phyloP scores from a whole-genome alignment of 495 filamentous ascomycete genomes.

The Aeminium ludgeri region DNA sequence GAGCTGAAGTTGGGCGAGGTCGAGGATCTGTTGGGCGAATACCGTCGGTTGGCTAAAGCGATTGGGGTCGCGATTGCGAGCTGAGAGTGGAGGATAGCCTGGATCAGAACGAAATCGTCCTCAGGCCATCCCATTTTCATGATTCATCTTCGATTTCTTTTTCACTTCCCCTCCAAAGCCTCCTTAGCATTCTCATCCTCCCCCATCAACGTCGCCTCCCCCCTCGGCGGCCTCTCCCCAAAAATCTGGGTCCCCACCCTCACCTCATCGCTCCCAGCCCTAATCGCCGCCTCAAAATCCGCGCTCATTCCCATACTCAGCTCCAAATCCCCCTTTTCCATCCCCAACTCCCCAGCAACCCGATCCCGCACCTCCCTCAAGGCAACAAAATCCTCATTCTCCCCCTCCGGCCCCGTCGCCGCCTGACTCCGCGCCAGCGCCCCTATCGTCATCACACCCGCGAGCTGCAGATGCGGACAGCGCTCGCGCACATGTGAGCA shows the following conservation, averaged over 20 bases:
- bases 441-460: conserved; percentile 93
- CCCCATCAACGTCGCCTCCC: conserved; percentile 44
- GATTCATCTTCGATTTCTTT: too few relatives aligned
- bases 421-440: conserved; percentile 62
- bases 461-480: conserved; percentile 56
- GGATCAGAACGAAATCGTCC: background rate
- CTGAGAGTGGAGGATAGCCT: too few relatives aligned
- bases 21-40: conserved; percentile 66
- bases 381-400: conserved; percentile 77
- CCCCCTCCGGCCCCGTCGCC: conserved; percentile 46
- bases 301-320: conserved; percentile 78
- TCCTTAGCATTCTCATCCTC: background rate
- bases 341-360: conserved; percentile 34
- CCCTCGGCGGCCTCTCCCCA: conserved; percentile 57
- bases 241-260: conserved; percentile 91
- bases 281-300: conserved; percentile 84
- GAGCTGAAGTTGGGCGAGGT: conserved; percentile 75
- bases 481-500: conserved; percentile 47
- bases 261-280: conserved; percentile 75
- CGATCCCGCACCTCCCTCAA: conserved; percentile 54
- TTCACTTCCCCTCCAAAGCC: background rate
- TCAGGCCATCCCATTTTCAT: background rate
- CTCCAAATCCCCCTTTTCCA: conserved; percentile 35
- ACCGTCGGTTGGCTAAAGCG: conserved; percentile 59
- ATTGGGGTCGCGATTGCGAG: conserved; percentile 33